Conservation (phyloP, 441 rosid genomes). For the Pelargonium fulgidum region DNA sequence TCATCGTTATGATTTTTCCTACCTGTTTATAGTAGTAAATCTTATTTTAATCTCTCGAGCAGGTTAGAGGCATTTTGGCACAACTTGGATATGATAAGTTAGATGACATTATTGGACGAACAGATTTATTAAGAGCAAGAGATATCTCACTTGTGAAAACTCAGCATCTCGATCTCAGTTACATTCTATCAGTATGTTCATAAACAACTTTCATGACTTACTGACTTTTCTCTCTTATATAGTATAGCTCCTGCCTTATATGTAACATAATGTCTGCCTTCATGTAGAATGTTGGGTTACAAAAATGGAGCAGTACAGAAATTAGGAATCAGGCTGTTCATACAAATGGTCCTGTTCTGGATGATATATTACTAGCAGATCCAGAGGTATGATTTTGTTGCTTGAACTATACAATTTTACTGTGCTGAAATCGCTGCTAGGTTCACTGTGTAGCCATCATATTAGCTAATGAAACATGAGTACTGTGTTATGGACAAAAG, state of each 20-base stretch:
- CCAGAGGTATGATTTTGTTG: slow-evolving; percentile 50
- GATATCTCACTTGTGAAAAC: slow-evolving; percentile 94
- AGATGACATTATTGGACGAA: slow-evolving; percentile 85
- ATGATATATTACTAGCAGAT: slow-evolving; percentile 71
- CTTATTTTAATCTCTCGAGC: slow-evolving; percentile 18
- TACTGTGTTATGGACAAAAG: too few species aligned
- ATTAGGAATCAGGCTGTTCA: slow-evolving; percentile 90
- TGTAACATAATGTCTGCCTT: slow-evolving; percentile 16
- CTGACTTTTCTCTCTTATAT: background rate
- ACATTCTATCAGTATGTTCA: slow-evolving; percentile 65
- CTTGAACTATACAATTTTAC: background rate
- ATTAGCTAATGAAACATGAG: slow-evolving; percentile 6
- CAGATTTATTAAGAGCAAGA: slow-evolving; percentile 65
- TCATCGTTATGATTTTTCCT: background rate
- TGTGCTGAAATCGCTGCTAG: background rate
- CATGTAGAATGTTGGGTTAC: slow-evolving; percentile 69
- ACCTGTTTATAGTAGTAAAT: slow-evolving; percentile 7
- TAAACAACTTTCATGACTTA: slow-evolving; percentile 3
- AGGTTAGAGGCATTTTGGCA: slow-evolving; percentile 95
- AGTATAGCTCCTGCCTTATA: slow-evolving; percentile 4
- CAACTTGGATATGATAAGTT: slow-evolving; percentile 80
- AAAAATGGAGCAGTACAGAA: slow-evolving; percentile 81
- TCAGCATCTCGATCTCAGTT: slow-evolving; percentile 88
- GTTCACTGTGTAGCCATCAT: background rate
- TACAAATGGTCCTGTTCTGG: slow-evolving; percentile 79